Conservation (phyloP, 2,329 filamentous ascomycete species). For the Beauveria brongniartii region DNA sequence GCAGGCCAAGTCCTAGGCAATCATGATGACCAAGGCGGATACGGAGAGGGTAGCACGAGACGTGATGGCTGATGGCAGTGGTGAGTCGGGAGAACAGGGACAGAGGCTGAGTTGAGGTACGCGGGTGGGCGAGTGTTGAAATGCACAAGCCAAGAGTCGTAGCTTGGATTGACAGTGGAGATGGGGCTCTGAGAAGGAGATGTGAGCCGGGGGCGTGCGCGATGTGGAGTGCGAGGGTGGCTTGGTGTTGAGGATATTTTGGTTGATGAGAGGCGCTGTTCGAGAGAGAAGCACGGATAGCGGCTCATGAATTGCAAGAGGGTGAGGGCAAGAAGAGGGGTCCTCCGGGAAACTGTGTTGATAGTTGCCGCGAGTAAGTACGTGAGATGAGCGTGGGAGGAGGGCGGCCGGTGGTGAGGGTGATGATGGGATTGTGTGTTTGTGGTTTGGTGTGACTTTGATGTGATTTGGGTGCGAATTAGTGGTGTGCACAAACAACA, state of each 20-base stretch:
- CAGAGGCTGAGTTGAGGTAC: not conserved
- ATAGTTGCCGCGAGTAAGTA: too few relatives aligned
- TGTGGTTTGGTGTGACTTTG: too few relatives aligned
- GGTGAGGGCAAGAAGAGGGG: not conserved
- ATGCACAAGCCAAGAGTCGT: slow-evolving; percentile 5
- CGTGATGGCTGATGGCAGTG: not conserved
- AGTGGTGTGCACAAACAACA: too few relatives aligned
- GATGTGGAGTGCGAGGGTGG: not conserved
- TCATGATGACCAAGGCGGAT: not conserved
- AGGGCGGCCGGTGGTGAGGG: too few relatives aligned
- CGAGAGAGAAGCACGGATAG: not conserved
- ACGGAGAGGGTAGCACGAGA: not conserved
- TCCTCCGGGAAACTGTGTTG: too few relatives aligned
- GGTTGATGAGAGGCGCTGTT: not conserved
- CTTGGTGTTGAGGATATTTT: not conserved
- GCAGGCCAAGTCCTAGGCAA: not conserved
- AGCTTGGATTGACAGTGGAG: slow-evolving; percentile 1
- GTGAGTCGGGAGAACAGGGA: not conserved
- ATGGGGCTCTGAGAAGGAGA: not conserved
- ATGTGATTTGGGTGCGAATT: too few relatives aligned
- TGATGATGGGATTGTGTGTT: too few relatives aligned
- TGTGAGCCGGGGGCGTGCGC: not conserved
- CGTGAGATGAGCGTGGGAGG: too few relatives aligned
- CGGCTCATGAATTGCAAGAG: not conserved
- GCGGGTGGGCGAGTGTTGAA: slow-evolving; percentile 4